A percentile compares a stretch with the other conserved stretches of the same genome.
phyloP scores from a whole-genome alignment of 768 basidiomycete genomes.

The Cystofilobasidium ferigula region DNA sequence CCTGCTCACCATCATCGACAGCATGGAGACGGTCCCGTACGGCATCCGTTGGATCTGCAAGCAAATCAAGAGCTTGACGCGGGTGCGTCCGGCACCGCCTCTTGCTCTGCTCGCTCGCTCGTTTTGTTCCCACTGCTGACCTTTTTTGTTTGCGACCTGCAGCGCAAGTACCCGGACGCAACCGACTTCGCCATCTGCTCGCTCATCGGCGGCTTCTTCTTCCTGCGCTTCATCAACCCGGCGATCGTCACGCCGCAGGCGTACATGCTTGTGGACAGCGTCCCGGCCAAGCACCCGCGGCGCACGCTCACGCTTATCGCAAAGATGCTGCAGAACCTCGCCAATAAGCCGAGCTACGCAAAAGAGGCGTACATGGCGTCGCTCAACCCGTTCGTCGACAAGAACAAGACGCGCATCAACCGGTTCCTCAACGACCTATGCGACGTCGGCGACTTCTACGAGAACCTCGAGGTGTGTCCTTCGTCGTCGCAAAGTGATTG shows the following conservation, averaged over 20 bases:
- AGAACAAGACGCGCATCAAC: conserved; percentile 95
- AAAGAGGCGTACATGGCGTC: conserved; percentile 99
- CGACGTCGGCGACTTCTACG: conserved; percentile 98
- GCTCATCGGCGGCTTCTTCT: conserved; percentile 98
- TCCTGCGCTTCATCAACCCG: conserved; percentile 98
- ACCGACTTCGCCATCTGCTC: conserved; percentile 98
- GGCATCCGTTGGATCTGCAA: conserved; percentile 99
- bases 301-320: conserved; percentile 95
- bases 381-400: conserved; percentile 95
- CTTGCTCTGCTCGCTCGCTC: too few species aligned
- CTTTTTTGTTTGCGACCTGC: background rate
- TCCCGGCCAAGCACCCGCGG: conserved; percentile 93
- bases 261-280: conserved; percentile 97
- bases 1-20: conserved; percentile 92
- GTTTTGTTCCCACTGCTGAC: background rate
- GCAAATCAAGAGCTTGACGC: conserved; percentile 90
- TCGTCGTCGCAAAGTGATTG: background rate
- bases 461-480: conserved; percentile 74
- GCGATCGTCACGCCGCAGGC: conserved; percentile 98
- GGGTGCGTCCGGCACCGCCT: conserved; percentile 59
- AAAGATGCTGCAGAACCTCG: conserved; percentile 98
- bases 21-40: conserved; percentile 95
- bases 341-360: conserved; percentile 94
- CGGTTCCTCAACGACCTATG: conserved; percentile 92
- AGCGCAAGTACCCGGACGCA: conserved; percentile 98